Evolutionary conservation across 2,329 filamentous ascomycete genomes (phyloP).

Genomic region (Microdochium bolleyi): DNA sequence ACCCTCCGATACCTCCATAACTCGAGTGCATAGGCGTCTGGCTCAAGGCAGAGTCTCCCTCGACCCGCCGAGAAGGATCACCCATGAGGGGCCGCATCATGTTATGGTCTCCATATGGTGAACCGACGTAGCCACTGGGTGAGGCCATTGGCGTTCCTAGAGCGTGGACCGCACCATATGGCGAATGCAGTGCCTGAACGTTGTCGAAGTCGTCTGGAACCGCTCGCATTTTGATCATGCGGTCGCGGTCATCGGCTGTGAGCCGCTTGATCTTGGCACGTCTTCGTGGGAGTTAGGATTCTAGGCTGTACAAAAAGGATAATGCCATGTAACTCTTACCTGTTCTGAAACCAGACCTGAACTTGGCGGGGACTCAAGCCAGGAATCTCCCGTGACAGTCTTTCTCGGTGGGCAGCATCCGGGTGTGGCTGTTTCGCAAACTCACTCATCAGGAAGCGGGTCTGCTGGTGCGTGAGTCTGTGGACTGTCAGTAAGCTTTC

Average conservation of each 20-base stretch:
- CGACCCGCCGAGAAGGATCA: slow-evolving; percentile 55
- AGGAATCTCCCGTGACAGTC: slow-evolving; percentile 82
- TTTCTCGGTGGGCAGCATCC: slow-evolving; percentile 82
- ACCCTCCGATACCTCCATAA: slow-evolving; percentile 60
- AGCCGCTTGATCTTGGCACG: slow-evolving; percentile 66
- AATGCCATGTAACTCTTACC: slow-evolving; percentile 45
- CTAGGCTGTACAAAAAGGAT: slow-evolving; percentile 7
- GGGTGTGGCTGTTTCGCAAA: slow-evolving; percentile 93
- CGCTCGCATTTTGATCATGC: slow-evolving; percentile 65
- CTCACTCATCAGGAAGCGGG: slow-evolving; percentile 95
- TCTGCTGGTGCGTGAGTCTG: slow-evolving; percentile 92
- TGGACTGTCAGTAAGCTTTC: slow-evolving; percentile 22
- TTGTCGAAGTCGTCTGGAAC: slow-evolving; percentile 66
- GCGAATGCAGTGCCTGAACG: slow-evolving; percentile 59
- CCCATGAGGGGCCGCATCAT: slow-evolving; percentile 62
- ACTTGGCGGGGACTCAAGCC: slow-evolving; percentile 88
- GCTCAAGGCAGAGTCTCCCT: slow-evolving; percentile 59
- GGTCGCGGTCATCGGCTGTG: slow-evolving; percentile 61
- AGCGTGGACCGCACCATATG: slow-evolving; percentile 53
- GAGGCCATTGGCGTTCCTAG: slow-evolving; percentile 28
- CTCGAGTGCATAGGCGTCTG: slow-evolving; percentile 59
- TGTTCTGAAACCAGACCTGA: slow-evolving; percentile 97
- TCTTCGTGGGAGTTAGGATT: slow-evolving; percentile 27
- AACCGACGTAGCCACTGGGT: slow-evolving; percentile 22
- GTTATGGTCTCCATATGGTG: slow-evolving; percentile 44